Evolutionary conservation across 306 rosid species (phyloP).

Genomic region (Cyamopsis tetragonoloba): DNA sequence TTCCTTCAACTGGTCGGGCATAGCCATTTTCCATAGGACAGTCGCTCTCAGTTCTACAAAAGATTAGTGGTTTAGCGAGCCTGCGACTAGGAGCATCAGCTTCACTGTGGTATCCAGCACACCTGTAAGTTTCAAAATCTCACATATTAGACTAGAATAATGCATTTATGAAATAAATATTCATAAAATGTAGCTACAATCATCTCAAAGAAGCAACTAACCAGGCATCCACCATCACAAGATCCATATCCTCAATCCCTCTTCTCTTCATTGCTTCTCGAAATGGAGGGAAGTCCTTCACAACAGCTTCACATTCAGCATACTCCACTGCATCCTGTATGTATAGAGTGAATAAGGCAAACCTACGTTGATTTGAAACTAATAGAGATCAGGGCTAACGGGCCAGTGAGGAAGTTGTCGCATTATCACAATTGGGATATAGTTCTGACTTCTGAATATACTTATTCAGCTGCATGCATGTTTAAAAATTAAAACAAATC

Average conservation of each 20-base stretch:
- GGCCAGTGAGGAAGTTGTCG: not conserved
- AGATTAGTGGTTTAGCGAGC: constrained; percentile 69
- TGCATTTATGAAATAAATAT: not conserved
- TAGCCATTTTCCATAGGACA: constrained; percentile 80
- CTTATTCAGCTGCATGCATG: not conserved
- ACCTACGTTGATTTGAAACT: not conserved
- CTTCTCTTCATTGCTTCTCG: constrained; percentile 74
- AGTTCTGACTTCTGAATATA: not conserved
- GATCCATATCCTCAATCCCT: constrained; percentile 78
- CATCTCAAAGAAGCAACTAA: constrained; percentile 22
- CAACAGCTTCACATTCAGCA: constrained; percentile 77
- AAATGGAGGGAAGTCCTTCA: constrained; percentile 66
- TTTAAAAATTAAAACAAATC: constrained; percentile 4
- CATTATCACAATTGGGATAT: not conserved
- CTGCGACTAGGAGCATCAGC: constrained; percentile 74
- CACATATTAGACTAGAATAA: not conserved
- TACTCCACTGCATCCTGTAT: constrained; percentile 71
- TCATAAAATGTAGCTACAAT: not conserved
- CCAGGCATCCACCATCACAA: constrained; percentile 81
- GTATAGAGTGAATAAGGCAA: constrained; percentile 14
- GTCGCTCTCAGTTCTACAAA: constrained; percentile 80
- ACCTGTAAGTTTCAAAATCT: constrained; percentile 39
- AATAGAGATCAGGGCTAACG: not conserved
- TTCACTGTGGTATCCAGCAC: constrained; percentile 64
- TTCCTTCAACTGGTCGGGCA: constrained; percentile 81